Evolutionary conservation across 1,284 basidiomycete genomes (phyloP).

Genomic region (Moniliella sp.): DNA sequence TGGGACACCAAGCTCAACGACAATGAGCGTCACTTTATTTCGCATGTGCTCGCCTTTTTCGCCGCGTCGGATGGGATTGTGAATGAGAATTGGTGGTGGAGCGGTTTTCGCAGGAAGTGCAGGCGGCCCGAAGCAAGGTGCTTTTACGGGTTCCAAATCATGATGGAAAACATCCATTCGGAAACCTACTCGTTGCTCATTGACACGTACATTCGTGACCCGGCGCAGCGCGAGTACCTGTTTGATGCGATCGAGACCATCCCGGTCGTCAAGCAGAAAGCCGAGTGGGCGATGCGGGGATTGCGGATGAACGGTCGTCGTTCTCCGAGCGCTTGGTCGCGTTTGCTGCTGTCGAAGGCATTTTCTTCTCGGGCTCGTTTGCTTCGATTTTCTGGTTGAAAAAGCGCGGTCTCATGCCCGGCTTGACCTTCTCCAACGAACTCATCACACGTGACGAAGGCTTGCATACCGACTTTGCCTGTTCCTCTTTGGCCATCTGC

Average conservation of each 20-base stretch:
- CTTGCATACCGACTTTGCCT: conserved; percentile 85
- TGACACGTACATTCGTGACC: conserved; percentile 88
- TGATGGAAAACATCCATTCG: conserved; percentile 96
- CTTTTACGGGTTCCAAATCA: conserved; percentile 98
- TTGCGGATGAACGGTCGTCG: conserved; percentile 56
- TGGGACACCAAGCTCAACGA: conserved; percentile 82
- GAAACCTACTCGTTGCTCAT: conserved; percentile 95
- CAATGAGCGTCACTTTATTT: conserved; percentile 84
- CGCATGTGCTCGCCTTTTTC: conserved; percentile 87
- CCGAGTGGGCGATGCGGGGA: conserved; percentile 58
- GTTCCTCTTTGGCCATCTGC: conserved; percentile 78
- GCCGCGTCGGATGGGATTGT: conserved; percentile 92
- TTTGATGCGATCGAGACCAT: conserved; percentile 73
- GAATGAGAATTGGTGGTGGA: conserved; percentile 89
- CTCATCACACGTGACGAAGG: conserved; percentile 93
- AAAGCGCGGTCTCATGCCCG: conserved; percentile 95
- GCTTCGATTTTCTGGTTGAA: conserved; percentile 93
- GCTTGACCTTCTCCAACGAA: conserved; percentile 65
- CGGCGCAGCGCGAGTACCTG: conserved; percentile 60
- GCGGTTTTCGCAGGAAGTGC: no score
- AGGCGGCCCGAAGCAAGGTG: conserved; percentile 82
- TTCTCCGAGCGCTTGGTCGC: conserved; percentile 82
- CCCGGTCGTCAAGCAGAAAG: conserved; percentile 32
- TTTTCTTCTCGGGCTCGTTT: conserved; percentile 62
- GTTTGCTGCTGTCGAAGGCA: conserved; percentile 89